phyloP scores from a whole-genome alignment of 495 filamentous ascomycete species.

The Tuber borchii region DNA sequence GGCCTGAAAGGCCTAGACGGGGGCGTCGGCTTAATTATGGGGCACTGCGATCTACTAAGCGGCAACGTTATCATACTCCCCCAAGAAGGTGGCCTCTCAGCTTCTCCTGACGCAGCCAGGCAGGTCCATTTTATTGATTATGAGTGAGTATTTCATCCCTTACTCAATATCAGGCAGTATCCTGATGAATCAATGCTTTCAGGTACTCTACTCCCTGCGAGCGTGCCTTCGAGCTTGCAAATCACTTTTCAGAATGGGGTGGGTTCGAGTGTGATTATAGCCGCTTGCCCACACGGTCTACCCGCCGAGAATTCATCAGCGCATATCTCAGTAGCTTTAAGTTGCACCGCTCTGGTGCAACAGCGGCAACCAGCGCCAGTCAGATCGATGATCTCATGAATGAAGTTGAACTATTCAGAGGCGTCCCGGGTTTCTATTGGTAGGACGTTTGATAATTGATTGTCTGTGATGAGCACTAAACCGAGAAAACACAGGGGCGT shows the following conservation, averaged over 20 bases:
- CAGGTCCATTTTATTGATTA: constrained; percentile 92
- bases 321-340: constrained; percentile 68
- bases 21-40: constrained; percentile 62
- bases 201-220: constrained; percentile 82
- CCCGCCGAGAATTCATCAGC: constrained; percentile 72
- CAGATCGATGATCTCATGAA: constrained; percentile 60
- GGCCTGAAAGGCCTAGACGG: constrained; percentile 38
- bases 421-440: constrained; percentile 83
- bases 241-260: constrained; percentile 98
- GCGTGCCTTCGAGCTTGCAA: constrained; percentile 96
- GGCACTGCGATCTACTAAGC: constrained; percentile 88
- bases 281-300: constrained; percentile 68
- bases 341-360: constrained; percentile 44
- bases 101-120: constrained; percentile 27
- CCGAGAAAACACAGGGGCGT: constrained; percentile 61
- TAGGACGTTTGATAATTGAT: constrained; percentile 31
- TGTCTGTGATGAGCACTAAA: constrained; percentile 6
- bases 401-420: constrained; percentile 82
- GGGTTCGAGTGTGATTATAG: constrained; percentile 91
- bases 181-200: background rate
- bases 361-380: constrained; percentile 48
- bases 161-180: background rate
- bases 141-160: constrained; percentile 49
- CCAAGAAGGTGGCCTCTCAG: constrained; percentile 7
- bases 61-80: constrained; percentile 92